phyloP scores from a whole-genome alignment of 1,284 basidiomycete species.

The Apiotrichum gamsii region DNA sequence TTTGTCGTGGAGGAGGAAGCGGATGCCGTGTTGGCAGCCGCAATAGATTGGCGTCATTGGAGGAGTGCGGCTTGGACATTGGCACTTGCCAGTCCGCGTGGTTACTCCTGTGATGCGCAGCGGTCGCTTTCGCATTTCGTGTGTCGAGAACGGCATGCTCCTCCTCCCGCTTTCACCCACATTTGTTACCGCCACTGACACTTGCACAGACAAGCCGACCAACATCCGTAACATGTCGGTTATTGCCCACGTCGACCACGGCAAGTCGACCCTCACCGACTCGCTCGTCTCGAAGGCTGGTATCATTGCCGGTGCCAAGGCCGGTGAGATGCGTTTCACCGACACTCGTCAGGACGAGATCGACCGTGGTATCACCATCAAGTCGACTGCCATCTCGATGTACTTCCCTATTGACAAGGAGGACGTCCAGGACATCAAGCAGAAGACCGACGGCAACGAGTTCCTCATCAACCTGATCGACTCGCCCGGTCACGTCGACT shows the following conservation, averaged over 20 bases:
- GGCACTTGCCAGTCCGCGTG: too few species aligned
- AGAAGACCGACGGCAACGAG: constrained; percentile 84
- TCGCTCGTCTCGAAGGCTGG: constrained; percentile 99
- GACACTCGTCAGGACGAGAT: constrained; percentile 98
- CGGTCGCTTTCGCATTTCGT: too few species aligned
- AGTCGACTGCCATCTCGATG: constrained; percentile 99
- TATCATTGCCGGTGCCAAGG: constrained; percentile 94
- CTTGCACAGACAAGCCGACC: constrained; percentile 34
- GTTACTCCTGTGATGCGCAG: too few species aligned
- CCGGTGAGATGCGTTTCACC: constrained; percentile 95
- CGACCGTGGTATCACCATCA: constrained; percentile 99
- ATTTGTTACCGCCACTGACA: too few species aligned
- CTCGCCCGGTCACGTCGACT: constrained; percentile 99
- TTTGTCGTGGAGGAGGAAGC: neutral
- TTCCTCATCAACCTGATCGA: constrained; percentile 99
- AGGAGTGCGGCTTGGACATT: too few species aligned
- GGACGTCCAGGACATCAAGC: constrained; percentile 74
- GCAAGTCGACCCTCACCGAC: constrained; percentile 99
- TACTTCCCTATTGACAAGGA: constrained; percentile 96
- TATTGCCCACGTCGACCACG: constrained; percentile 98
- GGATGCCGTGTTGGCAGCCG: neutral
- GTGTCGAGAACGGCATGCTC: too few species aligned
- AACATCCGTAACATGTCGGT: constrained; percentile 88
- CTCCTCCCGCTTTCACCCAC: too few species aligned
- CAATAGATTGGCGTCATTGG: too few species aligned